These are phyloP conservation scores for Pisolithus thermaeus DNA, from an alignment of 1,284 basidiomycete species.

Conservation along the genomic window DNA sequence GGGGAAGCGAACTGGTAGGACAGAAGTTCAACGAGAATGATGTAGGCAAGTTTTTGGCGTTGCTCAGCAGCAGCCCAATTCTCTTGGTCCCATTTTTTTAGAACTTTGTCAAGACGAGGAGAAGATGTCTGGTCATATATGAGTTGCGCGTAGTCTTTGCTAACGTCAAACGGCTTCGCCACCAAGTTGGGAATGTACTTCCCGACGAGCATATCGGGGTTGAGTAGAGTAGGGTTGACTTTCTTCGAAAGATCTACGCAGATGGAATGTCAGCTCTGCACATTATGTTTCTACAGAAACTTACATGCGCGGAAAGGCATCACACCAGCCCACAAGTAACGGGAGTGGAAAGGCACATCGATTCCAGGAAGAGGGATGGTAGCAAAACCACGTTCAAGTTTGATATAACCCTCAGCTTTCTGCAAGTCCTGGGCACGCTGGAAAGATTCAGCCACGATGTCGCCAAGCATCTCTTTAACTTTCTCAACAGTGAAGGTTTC, in stretches of 20 bases:
- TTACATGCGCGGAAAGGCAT: conserved; percentile 92
- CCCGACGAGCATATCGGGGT: conserved; percentile 87
- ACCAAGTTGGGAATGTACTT: conserved; percentile 98
- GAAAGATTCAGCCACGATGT: conserved; percentile 86
- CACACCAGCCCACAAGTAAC: conserved; percentile 98
- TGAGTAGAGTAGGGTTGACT: conserved; percentile 85
- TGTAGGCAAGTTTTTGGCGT: conserved; percentile 90
- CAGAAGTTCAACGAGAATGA: conserved; percentile 92
- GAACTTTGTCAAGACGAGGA: conserved; percentile 87
- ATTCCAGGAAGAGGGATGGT: conserved; percentile 96
- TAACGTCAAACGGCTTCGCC: conserved; percentile 90
- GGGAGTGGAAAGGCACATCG: conserved; percentile 98
- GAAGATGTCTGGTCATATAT: conserved; percentile 95
- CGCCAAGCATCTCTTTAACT: conserved; percentile 86
- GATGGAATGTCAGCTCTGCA: conserved; percentile 14
- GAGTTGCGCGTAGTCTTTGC: conserved; percentile 86
- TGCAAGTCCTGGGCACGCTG: conserved; percentile 76
- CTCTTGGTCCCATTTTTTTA: conserved; percentile 92
- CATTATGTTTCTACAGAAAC: conserved; percentile 21
- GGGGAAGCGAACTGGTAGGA: conserved; percentile 97
- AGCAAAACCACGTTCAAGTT: conserved; percentile 93
- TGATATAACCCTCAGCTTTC: conserved; percentile 83
- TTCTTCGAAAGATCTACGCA: conserved; percentile 90
- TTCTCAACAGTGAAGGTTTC: conserved; percentile 82
- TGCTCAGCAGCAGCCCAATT: conserved; percentile 79